Evolutionary conservation across 2,329 filamentous ascomycete genomes (phyloP).

Genomic region (Didymosphaeria variabile): DNA sequence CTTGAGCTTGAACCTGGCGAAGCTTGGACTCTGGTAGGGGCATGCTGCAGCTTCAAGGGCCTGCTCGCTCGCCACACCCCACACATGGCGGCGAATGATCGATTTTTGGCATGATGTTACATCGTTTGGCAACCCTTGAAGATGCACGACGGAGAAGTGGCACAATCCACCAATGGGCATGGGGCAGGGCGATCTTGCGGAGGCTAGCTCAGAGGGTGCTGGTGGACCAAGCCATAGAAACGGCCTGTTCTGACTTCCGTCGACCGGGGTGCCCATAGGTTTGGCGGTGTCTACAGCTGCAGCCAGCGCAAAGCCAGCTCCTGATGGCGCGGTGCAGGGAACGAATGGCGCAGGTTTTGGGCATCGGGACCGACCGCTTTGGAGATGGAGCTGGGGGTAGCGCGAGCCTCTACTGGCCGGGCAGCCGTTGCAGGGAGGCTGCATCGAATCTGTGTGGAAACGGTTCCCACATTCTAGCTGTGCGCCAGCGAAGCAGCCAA

Average conservation of each 20-base stretch:
- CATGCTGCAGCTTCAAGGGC: neutral
- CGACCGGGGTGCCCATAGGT: conserved; percentile 31
- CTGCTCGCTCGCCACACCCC: conserved; percentile 1
- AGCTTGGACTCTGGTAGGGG: conserved; percentile 38
- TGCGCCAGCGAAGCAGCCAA: conserved; percentile 23
- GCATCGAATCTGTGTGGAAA: conserved; percentile 50
- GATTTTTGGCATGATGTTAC: conserved; percentile 41
- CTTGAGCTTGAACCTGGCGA: conserved; percentile 27
- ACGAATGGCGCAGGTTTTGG: conserved; percentile 27
- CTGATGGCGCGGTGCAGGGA: conserved; percentile 35
- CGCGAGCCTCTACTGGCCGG: conserved; percentile 17
- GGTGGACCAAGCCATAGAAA: conserved; percentile 40
- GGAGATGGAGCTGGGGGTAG: conserved; percentile 16
- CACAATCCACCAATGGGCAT: conserved; percentile 41
- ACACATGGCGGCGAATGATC: conserved; percentile 5
- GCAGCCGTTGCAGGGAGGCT: conserved; percentile 33
- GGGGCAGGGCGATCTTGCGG: conserved; percentile 40
- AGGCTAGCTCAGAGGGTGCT: conserved; percentile 44
- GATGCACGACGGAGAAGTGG: conserved; percentile 47
- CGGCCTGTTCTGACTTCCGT: conserved; percentile 27
- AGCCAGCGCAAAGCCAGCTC: conserved; percentile 35
- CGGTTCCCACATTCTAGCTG: conserved; percentile 35
- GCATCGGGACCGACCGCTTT: conserved; percentile 44
- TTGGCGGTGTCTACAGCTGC: conserved; percentile 32
- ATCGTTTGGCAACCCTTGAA: conserved; percentile 30